Evolutionary conservation across 352 stramenopile genomes (phyloP).

Genomic region (Globisporangium irregulare): DNA sequence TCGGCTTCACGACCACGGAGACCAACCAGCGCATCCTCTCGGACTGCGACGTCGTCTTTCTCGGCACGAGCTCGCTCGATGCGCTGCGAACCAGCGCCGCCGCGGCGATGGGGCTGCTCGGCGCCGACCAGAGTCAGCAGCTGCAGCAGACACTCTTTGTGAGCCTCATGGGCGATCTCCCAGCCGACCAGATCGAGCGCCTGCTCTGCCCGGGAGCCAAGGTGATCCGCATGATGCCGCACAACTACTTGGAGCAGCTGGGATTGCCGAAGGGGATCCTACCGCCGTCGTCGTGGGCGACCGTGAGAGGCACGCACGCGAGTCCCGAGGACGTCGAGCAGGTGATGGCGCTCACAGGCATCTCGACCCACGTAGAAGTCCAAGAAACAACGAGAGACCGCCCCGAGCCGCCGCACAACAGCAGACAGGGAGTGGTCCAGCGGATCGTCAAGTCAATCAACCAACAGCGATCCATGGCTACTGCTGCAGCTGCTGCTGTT

Average conservation of each 20-base stretch:
- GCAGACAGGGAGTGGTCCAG: slow-evolving; percentile 27
- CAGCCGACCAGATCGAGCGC: slow-evolving; percentile 45
- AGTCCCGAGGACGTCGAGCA: slow-evolving; percentile 55
- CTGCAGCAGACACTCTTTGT: slow-evolving; percentile 59
- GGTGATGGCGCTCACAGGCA: slow-evolving; percentile 53
- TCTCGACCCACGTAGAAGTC: slow-evolving; percentile 45
- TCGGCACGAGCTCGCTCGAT: slow-evolving; percentile 52
- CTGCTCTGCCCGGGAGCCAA: slow-evolving; percentile 61
- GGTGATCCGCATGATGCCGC: slow-evolving; percentile 75
- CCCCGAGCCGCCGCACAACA: slow-evolving; percentile 10
- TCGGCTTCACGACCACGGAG: slow-evolving; percentile 67
- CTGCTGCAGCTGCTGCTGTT: slow-evolving; percentile 7
- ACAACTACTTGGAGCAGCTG: slow-evolving; percentile 51
- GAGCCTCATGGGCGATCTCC: slow-evolving; percentile 66
- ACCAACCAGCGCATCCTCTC: slow-evolving; percentile 55
- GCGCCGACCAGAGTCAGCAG: slow-evolving; percentile 7
- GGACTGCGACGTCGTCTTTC: slow-evolving; percentile 70
- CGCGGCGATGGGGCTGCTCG: slow-evolving; percentile 12
- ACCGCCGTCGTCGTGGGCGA: slow-evolving; percentile 48
- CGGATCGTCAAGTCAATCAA: slow-evolving; percentile 34
- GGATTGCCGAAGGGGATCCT: slow-evolving; percentile 52
- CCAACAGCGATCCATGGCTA: slow-evolving; percentile 22
- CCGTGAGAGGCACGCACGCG: slow-evolving; percentile 45
- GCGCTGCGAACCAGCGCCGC: slow-evolving; percentile 33
- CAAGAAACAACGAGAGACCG: slow-evolving; percentile 16